Percentiles rank a stretch among this genome's conserved stretches.
phyloP scores from a whole-genome alignment of 768 basidiomycete species.

The Pisolithus tinctorius region DNA sequence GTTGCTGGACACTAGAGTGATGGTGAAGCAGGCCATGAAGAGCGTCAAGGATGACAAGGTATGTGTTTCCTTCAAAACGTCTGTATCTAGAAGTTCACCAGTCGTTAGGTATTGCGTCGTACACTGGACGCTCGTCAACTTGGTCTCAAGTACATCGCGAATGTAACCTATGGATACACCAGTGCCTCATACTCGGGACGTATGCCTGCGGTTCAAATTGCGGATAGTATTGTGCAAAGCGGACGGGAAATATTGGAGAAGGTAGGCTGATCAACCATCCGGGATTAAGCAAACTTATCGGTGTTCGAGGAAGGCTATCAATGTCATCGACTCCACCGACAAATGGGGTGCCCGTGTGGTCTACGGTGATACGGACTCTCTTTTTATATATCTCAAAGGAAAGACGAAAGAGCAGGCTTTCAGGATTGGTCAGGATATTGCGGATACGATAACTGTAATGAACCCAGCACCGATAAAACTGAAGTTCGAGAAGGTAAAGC shows the following conservation, averaged over 20 bases:
- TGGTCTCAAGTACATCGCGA: constrained; percentile 88
- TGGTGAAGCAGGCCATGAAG: constrained; percentile 99
- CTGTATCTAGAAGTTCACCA: constrained; percentile 4
- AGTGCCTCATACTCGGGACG: constrained; percentile 90
- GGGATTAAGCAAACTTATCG: not conserved
- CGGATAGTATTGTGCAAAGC: constrained; percentile 95
- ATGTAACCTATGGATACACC: constrained; percentile 96
- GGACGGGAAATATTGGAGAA: constrained; percentile 94
- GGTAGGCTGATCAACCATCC: constrained; percentile 26
- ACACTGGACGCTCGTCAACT: constrained; percentile 89
- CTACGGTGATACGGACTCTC: constrained; percentile 96
- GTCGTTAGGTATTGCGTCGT: constrained; percentile 55
- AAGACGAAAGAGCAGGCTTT: constrained; percentile 93
- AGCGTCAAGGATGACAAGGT: constrained; percentile 70
- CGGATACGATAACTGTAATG: constrained; percentile 74
- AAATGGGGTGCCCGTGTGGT: constrained; percentile 93
- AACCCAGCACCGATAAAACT: constrained; percentile 92
- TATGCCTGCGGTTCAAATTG: constrained; percentile 98
- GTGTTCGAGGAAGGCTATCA: constrained; percentile 60
- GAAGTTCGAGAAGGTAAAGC: constrained; percentile 89
- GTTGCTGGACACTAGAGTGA: constrained; percentile 88
- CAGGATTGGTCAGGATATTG: constrained; percentile 86
- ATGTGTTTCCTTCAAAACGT: constrained; percentile 1
- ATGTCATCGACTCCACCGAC: constrained; percentile 61
- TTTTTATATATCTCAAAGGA: constrained; percentile 88